phyloP scores from a whole-genome alignment of 129 eudicot genomes.

The Kitagawia praeruptora region DNA sequence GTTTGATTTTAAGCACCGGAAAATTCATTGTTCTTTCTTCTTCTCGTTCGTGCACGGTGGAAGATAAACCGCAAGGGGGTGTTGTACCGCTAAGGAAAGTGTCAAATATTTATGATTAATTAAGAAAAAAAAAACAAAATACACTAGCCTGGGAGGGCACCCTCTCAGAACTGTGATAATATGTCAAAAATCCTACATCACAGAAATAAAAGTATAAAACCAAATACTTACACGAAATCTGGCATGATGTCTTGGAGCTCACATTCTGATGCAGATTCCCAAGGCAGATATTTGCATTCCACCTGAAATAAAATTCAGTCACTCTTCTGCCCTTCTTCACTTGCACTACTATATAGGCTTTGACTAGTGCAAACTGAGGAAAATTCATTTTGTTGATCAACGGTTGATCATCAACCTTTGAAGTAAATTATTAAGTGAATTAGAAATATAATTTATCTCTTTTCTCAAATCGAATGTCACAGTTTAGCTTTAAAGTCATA shows the following conservation, averaged over 20 bases:
- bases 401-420: neutral
- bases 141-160: neutral
- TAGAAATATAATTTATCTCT: neutral
- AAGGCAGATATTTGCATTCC: slow-evolving; percentile 60
- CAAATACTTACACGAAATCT: slow-evolving; percentile 49
- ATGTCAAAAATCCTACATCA: neutral
- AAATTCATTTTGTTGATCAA: neutral
- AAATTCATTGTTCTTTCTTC: too few species aligned
- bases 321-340: neutral
- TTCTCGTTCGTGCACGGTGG: too few species aligned
- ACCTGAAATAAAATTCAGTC: slow-evolving; percentile 30
- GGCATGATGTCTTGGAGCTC: slow-evolving; percentile 56
- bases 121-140: neutral
- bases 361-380: neutral
- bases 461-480: neutral
- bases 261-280: slow-evolving; percentile 71
- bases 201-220: neutral
- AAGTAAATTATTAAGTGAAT: neutral
- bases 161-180: neutral
- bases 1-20: too few species aligned
- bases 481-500: neutral
- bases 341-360: neutral
- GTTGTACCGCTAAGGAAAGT: neutral
- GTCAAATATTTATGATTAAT: neutral
- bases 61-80: too few species aligned